Evolutionary conservation across 345 rosid genomes (phyloP).

Genomic region (Gynandropsis gynandra): DNA sequence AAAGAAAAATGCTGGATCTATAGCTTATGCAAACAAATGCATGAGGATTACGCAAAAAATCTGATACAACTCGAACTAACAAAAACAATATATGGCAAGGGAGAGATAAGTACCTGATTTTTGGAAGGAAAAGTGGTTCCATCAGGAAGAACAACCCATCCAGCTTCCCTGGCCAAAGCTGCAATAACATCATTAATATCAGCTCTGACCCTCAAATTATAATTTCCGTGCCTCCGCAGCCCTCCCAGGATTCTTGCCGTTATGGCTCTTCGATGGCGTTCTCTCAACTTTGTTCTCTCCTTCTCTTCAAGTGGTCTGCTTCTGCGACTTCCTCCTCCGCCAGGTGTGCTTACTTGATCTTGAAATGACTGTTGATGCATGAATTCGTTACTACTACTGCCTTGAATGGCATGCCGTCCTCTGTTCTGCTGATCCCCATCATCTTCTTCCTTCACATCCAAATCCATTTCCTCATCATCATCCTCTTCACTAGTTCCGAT

Average conservation of each 20-base stretch:
- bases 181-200: constrained; percentile 98
- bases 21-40: not conserved
- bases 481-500: constrained; percentile 78
- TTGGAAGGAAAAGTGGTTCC: constrained; percentile 97
- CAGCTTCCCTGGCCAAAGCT: constrained; percentile 99
- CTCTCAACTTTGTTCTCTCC: constrained; percentile 94
- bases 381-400: constrained; percentile 48
- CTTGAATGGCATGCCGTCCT: constrained; percentile 42
- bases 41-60: not conserved
- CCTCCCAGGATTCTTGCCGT: constrained; percentile 98
- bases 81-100: not conserved
- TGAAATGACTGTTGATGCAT: constrained; percentile 57
- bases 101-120: constrained; percentile 62
- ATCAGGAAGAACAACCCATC: constrained; percentile 99
- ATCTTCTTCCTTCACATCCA: constrained; percentile 89
- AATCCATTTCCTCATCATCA: constrained; percentile 83
- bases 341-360: constrained; percentile 69
- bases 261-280: constrained; percentile 92
- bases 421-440: constrained; percentile 46
- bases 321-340: constrained; percentile 58
- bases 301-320: constrained; percentile 87
- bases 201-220: constrained; percentile 97
- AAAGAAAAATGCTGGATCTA: not conserved
- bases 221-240: constrained; percentile 90
- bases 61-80: too few relatives aligned